These are phyloP conservation scores for Ogataea pignaliae DNA, from an alignment of 805 yeast genomes.

Conservation along the genomic window DNA sequence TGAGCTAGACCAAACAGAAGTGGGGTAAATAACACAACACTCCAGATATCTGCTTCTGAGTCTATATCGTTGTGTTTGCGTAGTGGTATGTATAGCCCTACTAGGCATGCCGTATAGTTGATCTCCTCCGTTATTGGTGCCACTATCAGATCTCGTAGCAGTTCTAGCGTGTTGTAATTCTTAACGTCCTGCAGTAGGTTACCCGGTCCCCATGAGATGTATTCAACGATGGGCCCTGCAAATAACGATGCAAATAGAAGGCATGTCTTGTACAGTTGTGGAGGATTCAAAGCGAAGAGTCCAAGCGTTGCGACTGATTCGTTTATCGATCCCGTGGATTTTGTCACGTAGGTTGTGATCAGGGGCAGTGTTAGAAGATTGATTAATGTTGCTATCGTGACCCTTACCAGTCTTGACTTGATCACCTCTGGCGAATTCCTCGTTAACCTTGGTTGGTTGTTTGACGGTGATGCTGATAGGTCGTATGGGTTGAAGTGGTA, in stretches of 20 bases:
- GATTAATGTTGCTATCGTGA: slow-evolving; percentile 29
- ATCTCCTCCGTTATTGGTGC: slow-evolving; percentile 82
- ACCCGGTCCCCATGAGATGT: slow-evolving; percentile 20
- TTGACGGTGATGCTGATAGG: not conserved
- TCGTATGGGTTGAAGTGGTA: slow-evolving; percentile 18
- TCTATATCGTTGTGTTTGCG: not conserved
- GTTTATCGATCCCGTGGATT: slow-evolving; percentile 7
- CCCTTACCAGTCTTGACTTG: slow-evolving; percentile 35
- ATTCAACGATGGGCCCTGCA: slow-evolving; percentile 44
- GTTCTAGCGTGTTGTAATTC: slow-evolving; percentile 24
- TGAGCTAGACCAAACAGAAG: slow-evolving; percentile 74
- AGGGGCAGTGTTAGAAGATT: slow-evolving; percentile 31
- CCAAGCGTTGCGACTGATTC: slow-evolving; percentile 15
- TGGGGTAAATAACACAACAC: slow-evolving; percentile 44
- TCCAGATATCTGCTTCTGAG: not conserved
- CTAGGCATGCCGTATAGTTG: slow-evolving; percentile 51
- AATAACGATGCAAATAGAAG: slow-evolving; percentile 38
- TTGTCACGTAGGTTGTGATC: slow-evolving; percentile 18
- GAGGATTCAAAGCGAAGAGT: slow-evolving; percentile 1
- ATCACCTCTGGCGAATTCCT: slow-evolving; percentile 44
- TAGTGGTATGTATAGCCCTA: slow-evolving; percentile 21
- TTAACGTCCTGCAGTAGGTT: slow-evolving; percentile 2
- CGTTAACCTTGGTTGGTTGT: not conserved
- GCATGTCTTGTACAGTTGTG: slow-evolving; percentile 17
- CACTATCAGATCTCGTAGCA: slow-evolving; percentile 52